phyloP scores from a whole-genome alignment of 202 grass and related monocot species.

The Schoenoplectus tabernaemontani region DNA sequence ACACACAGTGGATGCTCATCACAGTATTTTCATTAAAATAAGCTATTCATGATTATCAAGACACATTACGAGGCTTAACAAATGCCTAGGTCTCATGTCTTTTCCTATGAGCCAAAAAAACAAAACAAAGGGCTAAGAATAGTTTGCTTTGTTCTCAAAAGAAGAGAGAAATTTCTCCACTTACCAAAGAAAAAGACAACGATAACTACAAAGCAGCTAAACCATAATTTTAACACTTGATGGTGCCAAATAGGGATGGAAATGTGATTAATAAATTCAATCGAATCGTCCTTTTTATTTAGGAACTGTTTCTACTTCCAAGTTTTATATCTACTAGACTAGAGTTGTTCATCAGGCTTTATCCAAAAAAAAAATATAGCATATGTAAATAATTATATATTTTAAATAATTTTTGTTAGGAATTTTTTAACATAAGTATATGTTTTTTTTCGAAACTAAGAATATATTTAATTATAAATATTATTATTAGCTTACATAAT shows the following conservation, averaged over 20 bases:
- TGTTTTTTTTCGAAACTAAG: too few relatives aligned
- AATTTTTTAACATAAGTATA: too few relatives aligned
- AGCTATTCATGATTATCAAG: neutral
- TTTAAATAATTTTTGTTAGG: too few relatives aligned
- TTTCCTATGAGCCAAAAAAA: neutral
- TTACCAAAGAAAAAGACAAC: constrained; percentile 27
- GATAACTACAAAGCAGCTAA: constrained; percentile 35
- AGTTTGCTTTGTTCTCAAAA: constrained; percentile 1
- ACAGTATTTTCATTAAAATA: neutral
- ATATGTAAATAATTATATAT: too few relatives aligned
- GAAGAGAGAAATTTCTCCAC: constrained; percentile 26
- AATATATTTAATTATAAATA: too few relatives aligned
- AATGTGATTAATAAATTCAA: neutral
- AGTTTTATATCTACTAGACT: neutral
- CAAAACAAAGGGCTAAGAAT: constrained; percentile 4
- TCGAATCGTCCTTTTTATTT: neutral
- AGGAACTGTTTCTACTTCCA: neutral
- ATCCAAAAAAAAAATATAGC: too few relatives aligned
- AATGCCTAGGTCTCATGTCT: constrained; percentile 7
- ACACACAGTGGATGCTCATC: neutral
- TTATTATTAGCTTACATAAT: too few relatives aligned
- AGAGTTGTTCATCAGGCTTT: too few relatives aligned
- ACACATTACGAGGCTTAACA: neutral
- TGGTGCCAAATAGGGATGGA: neutral
- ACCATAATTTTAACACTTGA: constrained; percentile 15